Conservation (phyloP, 176 grass and related monocot genomes). For the Oryza officinalis region DNA sequence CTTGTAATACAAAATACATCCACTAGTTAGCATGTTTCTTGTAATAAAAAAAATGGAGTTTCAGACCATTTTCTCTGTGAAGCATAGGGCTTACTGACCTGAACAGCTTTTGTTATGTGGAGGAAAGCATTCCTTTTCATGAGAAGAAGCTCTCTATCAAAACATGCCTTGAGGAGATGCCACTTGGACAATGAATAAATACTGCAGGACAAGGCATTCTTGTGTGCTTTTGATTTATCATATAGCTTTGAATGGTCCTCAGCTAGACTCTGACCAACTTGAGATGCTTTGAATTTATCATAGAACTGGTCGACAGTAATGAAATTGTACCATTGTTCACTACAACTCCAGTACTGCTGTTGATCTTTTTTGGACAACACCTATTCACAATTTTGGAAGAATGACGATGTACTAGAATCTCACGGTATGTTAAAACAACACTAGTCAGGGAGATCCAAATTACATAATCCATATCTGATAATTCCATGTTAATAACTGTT, state of each 20-base stretch:
- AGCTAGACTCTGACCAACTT: slow-evolving; percentile 47
- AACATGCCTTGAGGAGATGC: slow-evolving; percentile 71
- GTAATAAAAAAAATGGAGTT: not conserved
- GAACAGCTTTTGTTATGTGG: slow-evolving; percentile 58
- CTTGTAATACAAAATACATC: not conserved
- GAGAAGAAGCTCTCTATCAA: slow-evolving; percentile 69
- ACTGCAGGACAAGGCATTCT: slow-evolving; percentile 57
- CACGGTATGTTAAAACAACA: not conserved
- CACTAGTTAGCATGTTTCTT: not conserved
- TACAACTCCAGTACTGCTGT: slow-evolving; percentile 63
- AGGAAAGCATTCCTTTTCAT: slow-evolving; percentile 74
- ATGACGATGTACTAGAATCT: not conserved
- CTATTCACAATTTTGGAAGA: slow-evolving; percentile 35
- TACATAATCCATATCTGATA: not conserved
- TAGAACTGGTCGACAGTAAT: slow-evolving; percentile 60
- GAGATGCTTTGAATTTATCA: slow-evolving; percentile 53
- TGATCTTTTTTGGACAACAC: slow-evolving; percentile 83
- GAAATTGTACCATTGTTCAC: slow-evolving; percentile 53
- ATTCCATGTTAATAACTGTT: not conserved
- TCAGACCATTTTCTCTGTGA: not conserved
- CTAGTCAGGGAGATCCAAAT: not conserved
- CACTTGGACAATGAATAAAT: slow-evolving; percentile 67
- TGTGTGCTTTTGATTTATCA: slow-evolving; percentile 48
- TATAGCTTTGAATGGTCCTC: slow-evolving; percentile 51
- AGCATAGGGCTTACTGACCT: slow-evolving; percentile 25